These are phyloP conservation scores for Ettlia oleoabundans DNA, from an alignment of 139 green algal genomes.

Conservation along the genomic window DNA sequence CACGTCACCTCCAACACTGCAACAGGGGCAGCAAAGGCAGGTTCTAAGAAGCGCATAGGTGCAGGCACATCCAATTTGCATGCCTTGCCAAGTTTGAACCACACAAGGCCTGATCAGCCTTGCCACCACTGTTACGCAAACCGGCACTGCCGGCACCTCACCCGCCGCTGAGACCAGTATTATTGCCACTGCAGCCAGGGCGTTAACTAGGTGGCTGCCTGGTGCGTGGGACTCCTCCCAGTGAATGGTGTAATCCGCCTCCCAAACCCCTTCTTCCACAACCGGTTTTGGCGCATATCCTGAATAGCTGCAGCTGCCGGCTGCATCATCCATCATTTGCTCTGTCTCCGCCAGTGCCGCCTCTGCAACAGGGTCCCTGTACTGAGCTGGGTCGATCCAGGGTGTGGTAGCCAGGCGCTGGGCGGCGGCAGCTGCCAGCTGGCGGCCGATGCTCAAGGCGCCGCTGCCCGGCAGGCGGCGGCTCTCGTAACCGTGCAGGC, in stretches of 20 bases:
- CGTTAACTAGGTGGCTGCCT: constrained; percentile 1
- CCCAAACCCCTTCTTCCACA: no score
- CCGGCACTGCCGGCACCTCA: not conserved
- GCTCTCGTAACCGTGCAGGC: not conserved
- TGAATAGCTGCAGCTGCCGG: no score
- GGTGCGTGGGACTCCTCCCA: not conserved
- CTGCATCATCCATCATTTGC: no score
- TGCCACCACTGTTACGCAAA: not conserved
- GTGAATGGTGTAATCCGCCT: not conserved
- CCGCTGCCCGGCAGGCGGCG: not conserved
- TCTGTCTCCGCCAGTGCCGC: not conserved
- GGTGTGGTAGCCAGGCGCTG: not conserved
- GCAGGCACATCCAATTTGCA: no score
- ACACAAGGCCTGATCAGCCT: no score
- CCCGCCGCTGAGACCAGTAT: not conserved
- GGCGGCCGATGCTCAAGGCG: not conserved
- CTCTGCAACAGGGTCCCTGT: not conserved
- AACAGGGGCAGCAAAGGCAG: no score
- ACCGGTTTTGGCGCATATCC: no score
- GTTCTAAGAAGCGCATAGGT: no score
- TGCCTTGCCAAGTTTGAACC: no score
- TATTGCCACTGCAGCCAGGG: not conserved
- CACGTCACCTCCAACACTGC: no score
- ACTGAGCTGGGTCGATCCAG: not conserved
- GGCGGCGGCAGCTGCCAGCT: not conserved